A percentile compares a stretch with the other conserved stretches of the same genome.
These are phyloP conservation scores for Diaporthe citri DNA, from an alignment of 2,329 filamentous ascomycete genomes.

Conservation along the genomic window DNA sequence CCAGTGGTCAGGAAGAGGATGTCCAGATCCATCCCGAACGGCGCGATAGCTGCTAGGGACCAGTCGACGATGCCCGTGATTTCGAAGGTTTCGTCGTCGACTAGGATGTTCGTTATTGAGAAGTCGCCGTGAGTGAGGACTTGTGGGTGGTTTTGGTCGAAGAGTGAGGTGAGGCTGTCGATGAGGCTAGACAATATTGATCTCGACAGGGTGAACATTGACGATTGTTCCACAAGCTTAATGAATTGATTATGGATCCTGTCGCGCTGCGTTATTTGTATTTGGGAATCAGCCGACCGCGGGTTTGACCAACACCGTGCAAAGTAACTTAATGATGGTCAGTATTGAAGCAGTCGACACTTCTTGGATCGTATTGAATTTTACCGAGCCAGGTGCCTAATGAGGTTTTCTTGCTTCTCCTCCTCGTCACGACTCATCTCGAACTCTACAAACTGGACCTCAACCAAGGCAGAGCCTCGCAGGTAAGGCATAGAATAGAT, in stretches of 20 bases:
- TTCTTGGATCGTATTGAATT: too few species aligned
- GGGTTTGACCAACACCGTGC: slow-evolving; percentile 44
- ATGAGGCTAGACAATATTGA: slow-evolving; percentile 41
- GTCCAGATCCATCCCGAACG: slow-evolving; percentile 23
- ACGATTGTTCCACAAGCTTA: slow-evolving; percentile 39
- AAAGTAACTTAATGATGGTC: slow-evolving; percentile 44
- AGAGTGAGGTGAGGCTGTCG: slow-evolving; percentile 44
- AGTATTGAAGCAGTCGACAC: neutral
- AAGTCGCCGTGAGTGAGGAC: slow-evolving; percentile 49
- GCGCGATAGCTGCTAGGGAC: slow-evolving; percentile 46
- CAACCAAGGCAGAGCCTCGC: slow-evolving; percentile 41
- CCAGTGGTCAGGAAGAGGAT: slow-evolving; percentile 46
- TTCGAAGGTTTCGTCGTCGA: slow-evolving; percentile 44
- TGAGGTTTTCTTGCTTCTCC: neutral
- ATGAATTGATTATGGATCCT: neutral
- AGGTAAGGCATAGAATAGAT: slow-evolving; percentile 40
- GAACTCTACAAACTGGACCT: slow-evolving; percentile 25
- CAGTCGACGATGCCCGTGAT: slow-evolving; percentile 49
- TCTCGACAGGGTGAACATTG: slow-evolving; percentile 32
- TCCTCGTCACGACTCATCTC: slow-evolving; percentile 39
- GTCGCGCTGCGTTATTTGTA: neutral
- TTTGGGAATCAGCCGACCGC: neutral
- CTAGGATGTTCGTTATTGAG: slow-evolving; percentile 48
- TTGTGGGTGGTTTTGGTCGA: slow-evolving; percentile 46
- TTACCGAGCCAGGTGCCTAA: slow-evolving; percentile 41